A percentile compares a stretch with the other conserved stretches of the same genome.
Conservation (phyloP, 2,329 filamentous ascomycete species). For the Metarhizium sp. region DNA sequence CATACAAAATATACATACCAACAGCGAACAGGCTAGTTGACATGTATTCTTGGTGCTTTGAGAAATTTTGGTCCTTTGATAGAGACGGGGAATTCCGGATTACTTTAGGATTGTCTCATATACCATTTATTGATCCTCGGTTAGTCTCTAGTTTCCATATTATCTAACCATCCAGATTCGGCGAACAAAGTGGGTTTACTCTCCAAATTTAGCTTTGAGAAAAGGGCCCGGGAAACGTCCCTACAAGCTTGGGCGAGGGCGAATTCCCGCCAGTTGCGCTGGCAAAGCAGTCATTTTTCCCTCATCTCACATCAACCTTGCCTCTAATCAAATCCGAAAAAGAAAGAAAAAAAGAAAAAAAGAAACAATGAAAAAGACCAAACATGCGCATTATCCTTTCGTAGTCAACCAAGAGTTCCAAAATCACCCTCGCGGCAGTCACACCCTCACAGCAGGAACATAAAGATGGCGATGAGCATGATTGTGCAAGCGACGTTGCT, state of each 20-base stretch:
- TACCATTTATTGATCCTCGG: background rate
- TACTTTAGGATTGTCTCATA: background rate
- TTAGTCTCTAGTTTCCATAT: background rate
- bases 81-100: background rate
- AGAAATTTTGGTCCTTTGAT: background rate
- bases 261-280: no score
- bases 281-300: no score
- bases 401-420: background rate
- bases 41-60: background rate
- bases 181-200: background rate
- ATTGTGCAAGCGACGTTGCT: conserved; percentile 25
- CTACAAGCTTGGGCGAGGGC: no score
- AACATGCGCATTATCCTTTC: conserved; percentile 1
- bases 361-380: background rate
- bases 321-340: background rate
- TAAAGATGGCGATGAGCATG: conserved; percentile 25
- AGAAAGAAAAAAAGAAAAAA: background rate
- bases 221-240: background rate
- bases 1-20: background rate
- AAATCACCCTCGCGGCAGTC: background rate
- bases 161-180: background rate
- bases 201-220: background rate
- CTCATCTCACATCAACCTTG: background rate
- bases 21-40: no score
- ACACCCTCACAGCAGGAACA: conserved; percentile 22